phyloP scores from a whole-genome alignment of 148 eudicot genomes.

The Rhododendron mucronatum region DNA sequence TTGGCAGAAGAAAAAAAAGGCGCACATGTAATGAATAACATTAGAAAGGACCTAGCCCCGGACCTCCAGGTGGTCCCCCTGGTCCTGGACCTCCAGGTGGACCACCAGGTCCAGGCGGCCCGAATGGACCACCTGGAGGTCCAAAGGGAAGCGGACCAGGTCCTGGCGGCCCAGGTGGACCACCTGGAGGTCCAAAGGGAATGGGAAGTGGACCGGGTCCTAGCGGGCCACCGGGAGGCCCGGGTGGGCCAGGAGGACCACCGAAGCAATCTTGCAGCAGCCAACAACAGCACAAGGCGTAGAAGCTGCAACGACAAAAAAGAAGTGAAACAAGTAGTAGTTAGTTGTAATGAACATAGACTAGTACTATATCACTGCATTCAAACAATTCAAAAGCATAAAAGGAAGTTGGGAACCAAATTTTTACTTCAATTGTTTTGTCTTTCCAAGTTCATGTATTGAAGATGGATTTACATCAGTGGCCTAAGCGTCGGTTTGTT shows the following conservation, averaged over 20 bases:
- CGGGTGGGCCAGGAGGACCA: slow-evolving; percentile 11
- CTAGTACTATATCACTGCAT: neutral
- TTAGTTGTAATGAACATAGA: neutral
- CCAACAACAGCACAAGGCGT: slow-evolving; percentile 41
- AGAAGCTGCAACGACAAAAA: slow-evolving; percentile 28
- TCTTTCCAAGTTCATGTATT: neutral
- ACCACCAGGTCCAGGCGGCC: slow-evolving; percentile 2
- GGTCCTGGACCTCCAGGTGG: neutral
- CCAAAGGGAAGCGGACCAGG: neutral
- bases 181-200: slow-evolving; percentile 7
- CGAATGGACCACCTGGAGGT: neutral
- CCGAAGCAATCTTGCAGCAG: slow-evolving; percentile 32
- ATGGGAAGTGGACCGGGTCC: slow-evolving; percentile 2
- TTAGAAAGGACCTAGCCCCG: neutral
- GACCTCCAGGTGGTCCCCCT: neutral
- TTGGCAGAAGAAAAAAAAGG: neutral
- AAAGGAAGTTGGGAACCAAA: neutral
- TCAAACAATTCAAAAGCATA: neutral
- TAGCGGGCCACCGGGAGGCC: slow-evolving; percentile 6
- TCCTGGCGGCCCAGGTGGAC: slow-evolving; percentile 1
- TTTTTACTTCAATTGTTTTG: neutral
- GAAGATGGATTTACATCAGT: neutral
- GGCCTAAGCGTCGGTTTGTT: neutral
- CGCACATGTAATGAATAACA: neutral
- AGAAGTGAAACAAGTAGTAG: slow-evolving; percentile 5